Evolutionary conservation across 1,284 basidiomycete species (phyloP), one percentile per base, ranked within the genome.

Genomic region (Somion occarium): DNA sequence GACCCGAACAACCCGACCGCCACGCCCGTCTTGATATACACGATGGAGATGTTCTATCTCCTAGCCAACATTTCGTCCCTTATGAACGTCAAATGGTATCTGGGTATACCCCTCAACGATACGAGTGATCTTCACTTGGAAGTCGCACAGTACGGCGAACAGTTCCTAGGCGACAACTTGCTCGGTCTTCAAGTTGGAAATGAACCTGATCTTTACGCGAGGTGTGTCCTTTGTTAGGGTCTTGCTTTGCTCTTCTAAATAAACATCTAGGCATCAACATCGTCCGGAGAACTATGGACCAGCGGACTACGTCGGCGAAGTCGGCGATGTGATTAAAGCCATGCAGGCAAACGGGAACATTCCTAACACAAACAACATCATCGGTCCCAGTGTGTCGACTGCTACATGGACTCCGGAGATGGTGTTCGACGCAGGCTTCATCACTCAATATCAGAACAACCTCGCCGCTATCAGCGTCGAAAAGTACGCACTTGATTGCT

Each of bases 121-220:
- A 72, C 74, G 0, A 56, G 66, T 3, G 75, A 83, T 58, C 75
- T 79, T 50, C 73, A 79, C 2, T 61, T 85, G 3, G 62, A 65
- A 3, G 82, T 85, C 24, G 83, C 78, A 3, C 73, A 71, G 46
- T 66, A 63, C 20, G 73, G 70, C 0, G 69, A 76, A 53, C 45
- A 62, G 19, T 79, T 85, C 54, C 72, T 88, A 0, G 85, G 85
- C 1, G 66, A 74, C 52, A 70, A 75, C 56, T 74, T 88, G 7
- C 65, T 81, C 22, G 84, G 81, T 1, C 63, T 85, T 30, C 78
- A 83, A 61, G 73, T 72, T 4, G 84, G 81, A 2, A 90, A 90
- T 62, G 86, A 90, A 63, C 87, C 86, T 11, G 85, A 88, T 67
- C 68, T 88, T 51, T 88, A 79, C 60, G 62, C 61, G 3, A 56